Conservation (phyloP, 2,329 filamentous ascomycete species). For the Pseudogymnoascus sp. region DNA sequence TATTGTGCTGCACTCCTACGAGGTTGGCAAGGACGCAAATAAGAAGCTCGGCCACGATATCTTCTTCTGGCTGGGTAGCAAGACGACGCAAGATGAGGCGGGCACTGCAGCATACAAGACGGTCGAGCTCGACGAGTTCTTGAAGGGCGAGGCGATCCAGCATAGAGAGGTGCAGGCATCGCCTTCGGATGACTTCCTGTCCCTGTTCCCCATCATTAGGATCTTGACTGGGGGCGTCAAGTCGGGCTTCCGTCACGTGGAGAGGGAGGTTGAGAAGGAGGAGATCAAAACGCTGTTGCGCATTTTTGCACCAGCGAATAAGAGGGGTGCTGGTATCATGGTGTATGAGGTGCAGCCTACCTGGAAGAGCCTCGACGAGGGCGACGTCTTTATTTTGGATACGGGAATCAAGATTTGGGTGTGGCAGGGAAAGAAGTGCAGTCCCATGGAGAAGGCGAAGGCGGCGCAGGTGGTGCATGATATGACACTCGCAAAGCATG, state of each 20-base stretch:
- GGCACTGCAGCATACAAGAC: conserved; percentile 64
- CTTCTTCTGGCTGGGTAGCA: conserved; percentile 61
- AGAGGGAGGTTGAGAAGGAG: conserved; percentile 34
- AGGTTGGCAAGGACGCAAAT: conserved; percentile 36
- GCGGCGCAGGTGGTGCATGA: conserved; percentile 59
- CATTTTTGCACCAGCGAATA: conserved; percentile 49
- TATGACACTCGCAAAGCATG: conserved; percentile 53
- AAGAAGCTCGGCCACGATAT: conserved; percentile 51
- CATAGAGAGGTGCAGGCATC: conserved; percentile 54
- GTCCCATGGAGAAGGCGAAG: conserved; percentile 61
- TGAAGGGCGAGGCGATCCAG: conserved; percentile 53
- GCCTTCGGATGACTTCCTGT: conserved; percentile 47
- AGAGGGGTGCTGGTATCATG: conserved; percentile 42
- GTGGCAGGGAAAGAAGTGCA: conserved; percentile 58
- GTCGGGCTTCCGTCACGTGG: conserved; percentile 57
- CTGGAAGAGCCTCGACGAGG: conserved; percentile 54
- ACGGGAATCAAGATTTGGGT: conserved; percentile 57
- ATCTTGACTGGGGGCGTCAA: conserved; percentile 52
- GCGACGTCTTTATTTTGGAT: conserved; percentile 59
- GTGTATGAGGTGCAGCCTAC: conserved; percentile 56
- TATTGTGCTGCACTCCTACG: conserved; percentile 54
- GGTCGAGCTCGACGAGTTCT: conserved; percentile 60
- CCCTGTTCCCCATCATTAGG: conserved; percentile 51
- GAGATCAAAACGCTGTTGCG: conserved; percentile 47
- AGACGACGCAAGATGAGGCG: conserved; percentile 60